phyloP scores from a whole-genome alignment of 768 basidiomycete genomes.

The Boletus rubroflammeus region DNA sequence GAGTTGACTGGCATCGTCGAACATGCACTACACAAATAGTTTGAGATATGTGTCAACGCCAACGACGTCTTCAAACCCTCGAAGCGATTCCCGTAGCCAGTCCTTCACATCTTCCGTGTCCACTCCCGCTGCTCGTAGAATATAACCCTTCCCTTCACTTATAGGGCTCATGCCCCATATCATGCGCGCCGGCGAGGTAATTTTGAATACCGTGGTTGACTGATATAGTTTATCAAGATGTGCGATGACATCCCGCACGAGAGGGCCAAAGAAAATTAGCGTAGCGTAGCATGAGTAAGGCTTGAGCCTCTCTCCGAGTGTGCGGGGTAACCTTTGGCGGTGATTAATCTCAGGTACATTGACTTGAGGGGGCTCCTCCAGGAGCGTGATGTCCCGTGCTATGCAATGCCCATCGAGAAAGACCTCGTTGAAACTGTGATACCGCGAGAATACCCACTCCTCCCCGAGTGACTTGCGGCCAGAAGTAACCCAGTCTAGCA shows the following conservation, averaged over 20 bases:
- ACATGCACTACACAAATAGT: constrained; percentile 45
- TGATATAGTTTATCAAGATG: constrained; percentile 49
- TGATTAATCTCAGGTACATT: constrained; percentile 8
- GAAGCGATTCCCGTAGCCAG: constrained; percentile 63
- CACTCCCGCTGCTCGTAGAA: constrained; percentile 71
- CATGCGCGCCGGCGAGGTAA: constrained; percentile 49
- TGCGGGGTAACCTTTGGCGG: constrained; percentile 36
- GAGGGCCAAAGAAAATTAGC: constrained; percentile 73
- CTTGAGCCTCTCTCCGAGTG: constrained; percentile 56
- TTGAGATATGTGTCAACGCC: constrained; percentile 64
- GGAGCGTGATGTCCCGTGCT: constrained; percentile 72
- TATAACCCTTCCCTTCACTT: constrained; percentile 41
- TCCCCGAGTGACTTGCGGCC: constrained; percentile 82
- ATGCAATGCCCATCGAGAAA: constrained; percentile 60
- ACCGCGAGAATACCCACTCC: constrained; percentile 84
- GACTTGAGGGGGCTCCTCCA: constrained; percentile 47
- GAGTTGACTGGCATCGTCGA: not conserved
- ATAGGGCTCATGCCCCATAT: constrained; percentile 81
- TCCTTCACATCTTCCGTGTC: constrained; percentile 71
- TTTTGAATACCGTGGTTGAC: constrained; percentile 60
- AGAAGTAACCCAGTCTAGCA: constrained; percentile 91
- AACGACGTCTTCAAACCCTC: constrained; percentile 47
- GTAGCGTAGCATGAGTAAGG: constrained; percentile 93
- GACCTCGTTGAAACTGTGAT: constrained; percentile 84
- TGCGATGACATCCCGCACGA: constrained; percentile 44